These are phyloP conservation scores for Mycena pura DNA, from an alignment of 768 basidiomycete species.

Conservation along the genomic window DNA sequence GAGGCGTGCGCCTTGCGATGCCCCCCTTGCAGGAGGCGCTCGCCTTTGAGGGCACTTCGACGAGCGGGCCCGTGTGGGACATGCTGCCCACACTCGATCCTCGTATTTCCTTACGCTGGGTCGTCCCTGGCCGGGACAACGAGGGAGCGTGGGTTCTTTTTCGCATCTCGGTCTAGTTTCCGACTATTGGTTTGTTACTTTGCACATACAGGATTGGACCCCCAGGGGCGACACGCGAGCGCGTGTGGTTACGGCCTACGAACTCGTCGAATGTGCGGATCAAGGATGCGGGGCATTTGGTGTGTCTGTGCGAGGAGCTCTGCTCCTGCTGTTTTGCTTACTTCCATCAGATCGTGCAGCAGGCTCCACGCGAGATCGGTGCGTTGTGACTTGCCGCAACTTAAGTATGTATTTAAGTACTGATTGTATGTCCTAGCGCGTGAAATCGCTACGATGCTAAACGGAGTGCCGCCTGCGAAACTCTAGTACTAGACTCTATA, in stretches of 20 bases:
- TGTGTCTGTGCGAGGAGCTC: constrained; percentile 25
- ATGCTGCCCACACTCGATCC: constrained; percentile 53
- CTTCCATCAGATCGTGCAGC: constrained; percentile 46
- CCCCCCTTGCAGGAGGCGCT: constrained; percentile 68
- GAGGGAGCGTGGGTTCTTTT: constrained; percentile 40
- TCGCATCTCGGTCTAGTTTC: neutral
- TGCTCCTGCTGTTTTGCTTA: neutral
- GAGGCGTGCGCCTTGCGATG: constrained; percentile 68
- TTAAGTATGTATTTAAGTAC: neutral
- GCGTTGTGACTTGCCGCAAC: neutral
- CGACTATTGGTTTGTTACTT: neutral
- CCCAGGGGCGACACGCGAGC: constrained; percentile 39
- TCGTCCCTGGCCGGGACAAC: constrained; percentile 54
- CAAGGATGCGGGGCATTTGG: constrained; percentile 51
- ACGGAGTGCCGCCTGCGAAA: too few species aligned
- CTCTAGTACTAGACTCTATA: too few species aligned
- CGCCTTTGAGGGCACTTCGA: constrained; percentile 58
- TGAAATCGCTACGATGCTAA: constrained; percentile 9
- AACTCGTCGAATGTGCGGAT: constrained; percentile 52
- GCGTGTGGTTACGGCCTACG: constrained; percentile 51
- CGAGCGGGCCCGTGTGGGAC: constrained; percentile 49
- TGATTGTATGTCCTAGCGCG: constrained; percentile 1
- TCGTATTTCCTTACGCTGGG: constrained; percentile 58
- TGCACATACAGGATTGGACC: constrained; percentile 37
- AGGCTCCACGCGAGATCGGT: constrained; percentile 45